These are phyloP conservation scores for Nannochloropsis gaditana DNA, from an alignment of 108 stramenopile species.

Conservation along the genomic window DNA sequence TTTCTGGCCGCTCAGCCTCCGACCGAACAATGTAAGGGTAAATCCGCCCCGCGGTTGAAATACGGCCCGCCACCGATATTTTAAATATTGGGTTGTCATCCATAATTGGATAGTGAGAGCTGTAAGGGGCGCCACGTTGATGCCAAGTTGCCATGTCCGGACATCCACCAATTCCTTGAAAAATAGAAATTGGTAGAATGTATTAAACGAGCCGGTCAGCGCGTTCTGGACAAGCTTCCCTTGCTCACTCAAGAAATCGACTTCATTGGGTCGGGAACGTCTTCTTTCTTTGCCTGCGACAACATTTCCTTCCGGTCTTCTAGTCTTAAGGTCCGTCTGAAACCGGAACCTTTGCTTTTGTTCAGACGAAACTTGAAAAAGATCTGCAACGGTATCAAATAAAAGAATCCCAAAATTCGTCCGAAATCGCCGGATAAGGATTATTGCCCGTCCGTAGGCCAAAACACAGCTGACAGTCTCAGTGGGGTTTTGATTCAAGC, in stretches of 20 bases:
- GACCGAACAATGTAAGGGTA: background rate
- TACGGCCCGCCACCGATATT: background rate
- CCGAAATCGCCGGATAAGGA: background rate
- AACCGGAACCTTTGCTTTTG: too few species aligned
- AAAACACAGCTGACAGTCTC: conserved; percentile 5
- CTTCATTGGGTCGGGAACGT: background rate
- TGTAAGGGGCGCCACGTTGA: background rate
- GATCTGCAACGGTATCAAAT: background rate
- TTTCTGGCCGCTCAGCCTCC: background rate
- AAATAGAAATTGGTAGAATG: background rate
- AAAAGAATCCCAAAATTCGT: background rate
- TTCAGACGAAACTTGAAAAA: background rate
- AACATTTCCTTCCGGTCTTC: background rate
- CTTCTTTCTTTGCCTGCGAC: background rate
- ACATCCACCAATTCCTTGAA: background rate
- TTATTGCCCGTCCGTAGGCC: background rate
- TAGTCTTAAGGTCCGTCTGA: background rate
- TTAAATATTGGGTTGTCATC: background rate
- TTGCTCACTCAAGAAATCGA: background rate
- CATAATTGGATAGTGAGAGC: conserved; percentile 2
- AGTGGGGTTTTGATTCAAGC: conserved; percentile 20
- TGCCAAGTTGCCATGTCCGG: background rate
- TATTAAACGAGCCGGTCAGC: background rate
- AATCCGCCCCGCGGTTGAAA: conserved; percentile 14
- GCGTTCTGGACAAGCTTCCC: conserved; percentile 11